A percentile compares a stretch with the other conserved stretches of the same genome.
Conservation (phyloP, 169 alveolate genomes). For the Plasmodium knowlesi region DNA sequence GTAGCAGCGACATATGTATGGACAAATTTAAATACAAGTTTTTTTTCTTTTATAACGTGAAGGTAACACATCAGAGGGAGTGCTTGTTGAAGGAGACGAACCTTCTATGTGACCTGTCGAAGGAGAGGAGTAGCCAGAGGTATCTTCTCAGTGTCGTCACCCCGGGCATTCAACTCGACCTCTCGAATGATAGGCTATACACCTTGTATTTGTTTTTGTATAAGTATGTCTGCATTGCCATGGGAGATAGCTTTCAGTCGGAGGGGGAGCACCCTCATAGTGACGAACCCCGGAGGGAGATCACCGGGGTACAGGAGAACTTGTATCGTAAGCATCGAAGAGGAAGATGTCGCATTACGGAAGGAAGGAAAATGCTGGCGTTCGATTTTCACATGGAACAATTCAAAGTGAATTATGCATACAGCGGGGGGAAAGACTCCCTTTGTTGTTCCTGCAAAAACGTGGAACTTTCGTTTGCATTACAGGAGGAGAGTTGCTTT, state of each 20-base stretch:
- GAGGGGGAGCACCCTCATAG: background rate
- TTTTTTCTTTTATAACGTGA: conserved; percentile 52
- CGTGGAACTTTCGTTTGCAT: background rate
- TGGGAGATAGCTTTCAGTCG: background rate
- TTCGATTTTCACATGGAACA: background rate
- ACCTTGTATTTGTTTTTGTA: conserved; percentile 11
- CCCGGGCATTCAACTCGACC: background rate
- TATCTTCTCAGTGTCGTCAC: background rate
- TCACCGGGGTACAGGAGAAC: background rate
- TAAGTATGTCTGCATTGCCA: conserved; percentile 11
- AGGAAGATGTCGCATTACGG: background rate
- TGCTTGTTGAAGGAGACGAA: conserved; percentile 17
- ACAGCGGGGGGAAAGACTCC: background rate
- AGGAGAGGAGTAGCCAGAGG: background rate
- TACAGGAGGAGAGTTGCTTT: background rate
- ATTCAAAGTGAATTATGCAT: background rate
- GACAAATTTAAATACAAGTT: conserved; percentile 23
- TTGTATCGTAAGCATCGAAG: background rate
- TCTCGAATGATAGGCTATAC: conserved; percentile 6
- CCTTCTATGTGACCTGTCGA: background rate
- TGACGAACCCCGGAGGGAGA: background rate
- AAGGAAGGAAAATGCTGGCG: background rate
- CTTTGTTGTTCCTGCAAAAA: conserved; percentile 3
- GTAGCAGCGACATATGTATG: background rate
- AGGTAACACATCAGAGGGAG: conserved; percentile 27